phyloP scores from a whole-genome alignment of 768 basidiomycete genomes.

The Mycena metata region DNA sequence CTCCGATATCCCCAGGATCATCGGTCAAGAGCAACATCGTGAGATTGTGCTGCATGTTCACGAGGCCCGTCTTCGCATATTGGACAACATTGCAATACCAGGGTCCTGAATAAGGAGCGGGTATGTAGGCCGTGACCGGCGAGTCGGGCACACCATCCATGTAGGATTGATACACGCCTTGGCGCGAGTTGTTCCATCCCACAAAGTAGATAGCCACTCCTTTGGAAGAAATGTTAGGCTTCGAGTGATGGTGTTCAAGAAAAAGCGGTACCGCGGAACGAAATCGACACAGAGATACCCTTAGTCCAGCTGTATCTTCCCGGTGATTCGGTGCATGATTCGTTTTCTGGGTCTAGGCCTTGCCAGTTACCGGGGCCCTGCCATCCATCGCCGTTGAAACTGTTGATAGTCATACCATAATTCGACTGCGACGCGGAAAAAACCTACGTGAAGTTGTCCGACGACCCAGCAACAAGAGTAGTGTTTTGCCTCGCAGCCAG shows the following conservation, averaged over 20 bases:
- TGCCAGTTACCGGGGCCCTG: slow-evolving; percentile 1
- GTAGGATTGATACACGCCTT: slow-evolving; percentile 7
- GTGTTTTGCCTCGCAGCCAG: neutral
- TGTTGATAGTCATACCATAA: slow-evolving; percentile 9
- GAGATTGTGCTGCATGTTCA: slow-evolving; percentile 12
- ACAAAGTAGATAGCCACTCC: slow-evolving; percentile 8
- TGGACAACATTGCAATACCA: slow-evolving; percentile 3
- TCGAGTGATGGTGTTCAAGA: neutral
- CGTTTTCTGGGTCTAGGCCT: no score
- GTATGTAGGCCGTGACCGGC: slow-evolving; percentile 9
- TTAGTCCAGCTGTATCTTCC: neutral
- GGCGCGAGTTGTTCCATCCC: slow-evolving; percentile 4
- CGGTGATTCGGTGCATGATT: neutral
- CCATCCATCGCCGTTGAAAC: slow-evolving; percentile 1
- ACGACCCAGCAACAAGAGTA: slow-evolving; percentile 4
- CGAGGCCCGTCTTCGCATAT: neutral
- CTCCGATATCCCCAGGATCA: neutral
- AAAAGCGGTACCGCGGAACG: neutral
- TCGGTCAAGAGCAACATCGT: neutral
- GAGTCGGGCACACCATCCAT: slow-evolving; percentile 10
- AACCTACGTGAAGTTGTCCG: slow-evolving; percentile 5
- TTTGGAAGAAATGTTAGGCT: neutral
- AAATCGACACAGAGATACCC: neutral
- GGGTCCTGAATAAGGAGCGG: neutral
- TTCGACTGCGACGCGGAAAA: no score